Conservation (phyloP, 139 green algal genomes). For the Astrephomene gubernaculifera region DNA sequence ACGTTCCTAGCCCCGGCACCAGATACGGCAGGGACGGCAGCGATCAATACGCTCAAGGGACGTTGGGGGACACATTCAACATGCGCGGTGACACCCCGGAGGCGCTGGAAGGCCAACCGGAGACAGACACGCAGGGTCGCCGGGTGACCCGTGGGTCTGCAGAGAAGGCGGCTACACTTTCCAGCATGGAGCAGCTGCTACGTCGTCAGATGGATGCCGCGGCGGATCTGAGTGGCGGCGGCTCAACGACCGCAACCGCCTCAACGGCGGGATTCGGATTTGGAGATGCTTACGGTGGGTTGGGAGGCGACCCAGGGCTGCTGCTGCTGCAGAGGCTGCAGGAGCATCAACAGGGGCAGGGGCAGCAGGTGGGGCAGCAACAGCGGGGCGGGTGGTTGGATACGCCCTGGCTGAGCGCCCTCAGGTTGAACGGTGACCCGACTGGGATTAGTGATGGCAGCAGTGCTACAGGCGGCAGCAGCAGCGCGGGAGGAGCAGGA, state of each 20-base stretch:
- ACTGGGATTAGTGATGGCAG: background rate
- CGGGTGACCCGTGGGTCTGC: conserved; percentile 7
- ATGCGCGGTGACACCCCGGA: conserved; percentile 10
- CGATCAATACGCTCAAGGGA: background rate
- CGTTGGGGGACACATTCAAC: conserved; percentile 16
- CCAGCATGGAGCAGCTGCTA: background rate
- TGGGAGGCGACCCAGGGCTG: background rate
- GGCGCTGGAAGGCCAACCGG: background rate
- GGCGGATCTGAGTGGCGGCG: background rate
- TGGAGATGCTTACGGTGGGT: background rate
- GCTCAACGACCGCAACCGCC: background rate
- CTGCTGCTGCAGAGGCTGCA: background rate
- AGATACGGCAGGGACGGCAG: background rate
- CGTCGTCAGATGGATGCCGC: conserved; percentile 1
- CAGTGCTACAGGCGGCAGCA: background rate
- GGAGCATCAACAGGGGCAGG: background rate
- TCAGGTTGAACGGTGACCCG: background rate
- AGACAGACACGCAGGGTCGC: background rate
- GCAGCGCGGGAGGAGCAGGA: too few relatives aligned
- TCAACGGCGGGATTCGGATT: background rate
- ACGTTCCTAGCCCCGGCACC: background rate
- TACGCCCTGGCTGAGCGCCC: background rate
- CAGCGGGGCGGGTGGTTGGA: background rate
- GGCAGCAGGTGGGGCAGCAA: background rate
- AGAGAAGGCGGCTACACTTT: background rate